Conservation (phyloP, 108 stramenopile genomes). For the Discostella stelligeroides region DNA sequence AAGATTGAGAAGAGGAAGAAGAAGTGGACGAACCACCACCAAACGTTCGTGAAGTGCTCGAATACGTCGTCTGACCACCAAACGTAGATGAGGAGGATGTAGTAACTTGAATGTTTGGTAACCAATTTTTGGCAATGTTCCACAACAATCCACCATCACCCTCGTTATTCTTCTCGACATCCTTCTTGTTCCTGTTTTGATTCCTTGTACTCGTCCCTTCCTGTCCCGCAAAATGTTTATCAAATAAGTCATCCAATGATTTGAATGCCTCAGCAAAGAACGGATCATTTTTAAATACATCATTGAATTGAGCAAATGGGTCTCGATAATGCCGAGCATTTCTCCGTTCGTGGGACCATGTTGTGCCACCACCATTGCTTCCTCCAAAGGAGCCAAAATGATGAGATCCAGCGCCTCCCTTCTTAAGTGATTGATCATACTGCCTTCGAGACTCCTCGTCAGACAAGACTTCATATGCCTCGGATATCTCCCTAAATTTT, state of each 20-base stretch:
- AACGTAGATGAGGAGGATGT: conserved; percentile 7
- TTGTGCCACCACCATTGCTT: conserved; percentile 5
- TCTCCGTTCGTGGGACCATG: conserved; percentile 5
- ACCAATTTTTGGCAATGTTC: conserved; percentile 29
- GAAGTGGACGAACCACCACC: conserved; percentile 23
- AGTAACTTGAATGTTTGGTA: conserved; percentile 45
- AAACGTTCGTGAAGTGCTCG: conserved; percentile 22
- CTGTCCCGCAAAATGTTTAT: conserved; percentile 30
- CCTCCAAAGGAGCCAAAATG: conserved; percentile 11
- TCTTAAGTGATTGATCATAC: conserved; percentile 88
- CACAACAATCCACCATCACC: conserved; percentile 48
- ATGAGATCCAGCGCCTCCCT: conserved; percentile 55
- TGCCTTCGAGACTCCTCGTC: conserved; percentile 81
- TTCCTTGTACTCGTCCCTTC: background rate
- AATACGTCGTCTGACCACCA: conserved; percentile 16
- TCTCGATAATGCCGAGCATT: conserved; percentile 28
- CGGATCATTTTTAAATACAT: conserved; percentile 69
- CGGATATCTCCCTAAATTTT: conserved; percentile 86
- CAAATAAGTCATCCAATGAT: conserved; percentile 63
- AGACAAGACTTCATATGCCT: conserved; percentile 93
- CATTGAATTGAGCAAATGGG: conserved; percentile 65
- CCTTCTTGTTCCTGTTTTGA: background rate
- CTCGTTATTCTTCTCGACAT: conserved; percentile 2
- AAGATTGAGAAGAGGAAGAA: no score
- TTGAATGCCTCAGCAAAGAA: conserved; percentile 64